These are phyloP conservation scores for Amanita phalloides DNA, from an alignment of 768 basidiomycete genomes.

Conservation along the genomic window DNA sequence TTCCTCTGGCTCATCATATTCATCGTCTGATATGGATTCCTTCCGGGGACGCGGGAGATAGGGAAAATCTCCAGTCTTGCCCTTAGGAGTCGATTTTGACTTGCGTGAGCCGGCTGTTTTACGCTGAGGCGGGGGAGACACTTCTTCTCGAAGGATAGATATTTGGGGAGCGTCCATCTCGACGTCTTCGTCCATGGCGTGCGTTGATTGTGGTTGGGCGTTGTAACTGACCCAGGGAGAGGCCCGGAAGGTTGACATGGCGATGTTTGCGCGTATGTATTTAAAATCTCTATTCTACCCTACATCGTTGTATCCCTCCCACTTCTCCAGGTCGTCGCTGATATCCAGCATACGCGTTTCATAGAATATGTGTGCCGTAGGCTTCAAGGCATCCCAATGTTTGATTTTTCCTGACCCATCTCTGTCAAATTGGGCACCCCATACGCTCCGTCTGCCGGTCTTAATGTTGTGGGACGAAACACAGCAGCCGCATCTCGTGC, in stretches of 20 bases:
- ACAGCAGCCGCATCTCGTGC: constrained; percentile 46
- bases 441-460: constrained; percentile 40
- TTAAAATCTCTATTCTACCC: constrained; percentile 1
- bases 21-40: constrained; percentile 31
- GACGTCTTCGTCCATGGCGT: constrained; percentile 33
- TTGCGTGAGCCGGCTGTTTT: constrained; percentile 13
- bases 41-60: constrained; percentile 12
- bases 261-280: constrained; percentile 28
- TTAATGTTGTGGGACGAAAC: constrained; percentile 44
- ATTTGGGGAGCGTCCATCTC: constrained; percentile 79
- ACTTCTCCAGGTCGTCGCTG: constrained; percentile 23
- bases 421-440: constrained; percentile 46
- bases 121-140: constrained; percentile 49
- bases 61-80: constrained; percentile 1
- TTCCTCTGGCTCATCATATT: constrained; percentile 54
- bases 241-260: constrained; percentile 41
- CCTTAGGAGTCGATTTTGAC: constrained; percentile 8
- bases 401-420: constrained; percentile 38
- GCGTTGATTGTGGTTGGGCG: constrained; percentile 15
- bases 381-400: constrained; percentile 44
- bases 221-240: constrained; percentile 55
- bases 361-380: constrained; percentile 60
- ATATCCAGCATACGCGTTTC: constrained; percentile 49
- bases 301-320: constrained; percentile 47
- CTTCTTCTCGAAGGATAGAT: constrained; percentile 66